Evolutionary conservation across 352 stramenopile species (phyloP).

Genomic region (Pythium phragmitis): DNA sequence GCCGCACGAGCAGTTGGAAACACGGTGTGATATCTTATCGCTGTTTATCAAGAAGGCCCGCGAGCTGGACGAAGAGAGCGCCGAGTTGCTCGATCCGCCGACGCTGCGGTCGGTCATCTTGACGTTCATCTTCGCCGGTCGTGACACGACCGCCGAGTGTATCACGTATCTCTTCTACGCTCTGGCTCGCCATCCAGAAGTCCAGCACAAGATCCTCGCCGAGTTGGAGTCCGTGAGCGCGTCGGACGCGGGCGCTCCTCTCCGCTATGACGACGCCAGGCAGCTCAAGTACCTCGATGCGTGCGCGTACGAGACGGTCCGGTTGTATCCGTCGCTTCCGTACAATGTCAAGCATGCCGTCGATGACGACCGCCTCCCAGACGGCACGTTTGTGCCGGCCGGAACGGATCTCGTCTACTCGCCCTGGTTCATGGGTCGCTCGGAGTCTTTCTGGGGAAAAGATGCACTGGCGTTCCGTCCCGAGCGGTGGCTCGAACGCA

Average conservation of each 20-base stretch:
- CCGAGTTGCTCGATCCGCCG: constrained; percentile 23
- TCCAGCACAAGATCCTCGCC: constrained; percentile 58
- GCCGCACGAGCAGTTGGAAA: constrained; percentile 27
- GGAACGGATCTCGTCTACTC: constrained; percentile 67
- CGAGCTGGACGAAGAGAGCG: constrained; percentile 36
- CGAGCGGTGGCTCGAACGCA: constrained; percentile 68
- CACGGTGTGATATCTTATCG: constrained; percentile 47
- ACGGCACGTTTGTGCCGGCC: constrained; percentile 68
- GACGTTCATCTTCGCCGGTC: constrained; percentile 84
- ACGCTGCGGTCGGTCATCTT: constrained; percentile 68
- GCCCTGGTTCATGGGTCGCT: constrained; percentile 76
- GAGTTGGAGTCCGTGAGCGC: constrained; percentile 34
- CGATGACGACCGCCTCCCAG: constrained; percentile 59
- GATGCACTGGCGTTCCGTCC: constrained; percentile 57
- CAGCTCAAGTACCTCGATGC: constrained; percentile 65
- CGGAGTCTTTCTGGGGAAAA: constrained; percentile 46
- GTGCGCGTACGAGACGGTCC: constrained; percentile 66
- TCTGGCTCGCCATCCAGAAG: constrained; percentile 51
- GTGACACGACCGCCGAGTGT: constrained; percentile 74
- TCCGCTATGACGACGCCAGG: constrained; percentile 63
- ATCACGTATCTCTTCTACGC: constrained; percentile 81
- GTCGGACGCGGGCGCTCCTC: background rate
- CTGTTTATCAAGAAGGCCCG: constrained; percentile 57
- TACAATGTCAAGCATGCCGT: constrained; percentile 72
- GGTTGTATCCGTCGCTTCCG: constrained; percentile 74